Evolutionary conservation across 768 basidiomycete genomes (phyloP).

Genomic region (Phlegmacium glaucopus): DNA sequence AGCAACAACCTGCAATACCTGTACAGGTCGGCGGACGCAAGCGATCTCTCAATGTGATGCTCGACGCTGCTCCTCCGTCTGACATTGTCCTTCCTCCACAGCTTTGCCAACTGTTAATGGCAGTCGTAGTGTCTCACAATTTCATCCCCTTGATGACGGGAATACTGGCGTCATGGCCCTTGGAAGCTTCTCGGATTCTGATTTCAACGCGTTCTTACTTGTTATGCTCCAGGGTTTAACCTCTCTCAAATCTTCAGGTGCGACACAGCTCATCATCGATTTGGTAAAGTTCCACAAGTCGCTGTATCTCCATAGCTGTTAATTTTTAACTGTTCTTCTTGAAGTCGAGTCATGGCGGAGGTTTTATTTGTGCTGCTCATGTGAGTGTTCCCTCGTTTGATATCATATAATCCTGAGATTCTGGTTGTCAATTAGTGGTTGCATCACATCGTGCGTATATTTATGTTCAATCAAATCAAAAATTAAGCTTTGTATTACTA

Average conservation of each 20-base stretch:
- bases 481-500: conserved; percentile 12
- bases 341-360: conserved; percentile 50
- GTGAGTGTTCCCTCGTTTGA: conserved; percentile 32
- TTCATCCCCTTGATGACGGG: conserved; percentile 48
- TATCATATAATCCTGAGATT: neutral
- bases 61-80: conserved; percentile 43
- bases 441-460: conserved; percentile 39
- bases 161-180: conserved; percentile 57
- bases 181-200: conserved; percentile 51
- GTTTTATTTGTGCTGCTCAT: conserved; percentile 59
- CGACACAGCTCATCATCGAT: conserved; percentile 55
- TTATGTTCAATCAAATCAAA: neutral
- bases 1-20: conserved; percentile 37
- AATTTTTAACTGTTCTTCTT: neutral
- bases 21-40: conserved; percentile 25
- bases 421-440: conserved; percentile 31
- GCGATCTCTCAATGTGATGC: conserved; percentile 45
- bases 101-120: conserved; percentile 35
- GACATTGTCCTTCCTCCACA: conserved; percentile 43
- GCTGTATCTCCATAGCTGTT: neutral
- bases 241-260: conserved; percentile 47
- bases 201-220: conserved; percentile 38
- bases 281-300: conserved; percentile 41
- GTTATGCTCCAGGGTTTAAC: conserved; percentile 45
- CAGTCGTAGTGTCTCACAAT: conserved; percentile 49